Evolutionary conservation across 108 stramenopile species (phyloP).

Genomic region (Pseudonitzschia multiseries): DNA sequence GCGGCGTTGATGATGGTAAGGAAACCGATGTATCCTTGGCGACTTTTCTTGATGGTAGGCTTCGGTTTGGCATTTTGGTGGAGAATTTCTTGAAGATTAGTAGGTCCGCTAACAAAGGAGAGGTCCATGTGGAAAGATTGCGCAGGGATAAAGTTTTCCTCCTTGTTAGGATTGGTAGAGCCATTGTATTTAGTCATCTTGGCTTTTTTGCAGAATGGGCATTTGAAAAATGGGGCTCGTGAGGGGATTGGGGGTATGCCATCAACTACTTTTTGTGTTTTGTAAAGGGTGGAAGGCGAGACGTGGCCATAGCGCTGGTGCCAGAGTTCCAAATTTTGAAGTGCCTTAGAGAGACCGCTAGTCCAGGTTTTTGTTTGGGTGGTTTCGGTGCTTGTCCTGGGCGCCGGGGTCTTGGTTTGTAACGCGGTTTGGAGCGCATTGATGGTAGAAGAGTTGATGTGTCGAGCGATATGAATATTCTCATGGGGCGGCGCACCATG

Average conservation of each 20-base stretch:
- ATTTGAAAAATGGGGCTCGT: not conserved
- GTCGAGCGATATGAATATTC: no score
- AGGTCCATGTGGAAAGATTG: constrained; percentile 17
- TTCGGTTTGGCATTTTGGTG: not conserved
- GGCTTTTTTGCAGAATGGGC: not conserved
- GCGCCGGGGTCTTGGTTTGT: not conserved
- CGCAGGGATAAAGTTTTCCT: not conserved
- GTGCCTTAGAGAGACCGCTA: not conserved
- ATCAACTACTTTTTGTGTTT: not conserved
- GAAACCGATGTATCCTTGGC: constrained; percentile 8
- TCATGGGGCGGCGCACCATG: no score
- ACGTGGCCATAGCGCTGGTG: not conserved
- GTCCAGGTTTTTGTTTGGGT: not conserved
- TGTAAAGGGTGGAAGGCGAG: not conserved
- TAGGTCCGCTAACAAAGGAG: constrained; percentile 14
- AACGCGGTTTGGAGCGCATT: no score
- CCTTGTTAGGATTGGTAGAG: not conserved
- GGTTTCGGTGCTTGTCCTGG: not conserved
- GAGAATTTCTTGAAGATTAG: not conserved
- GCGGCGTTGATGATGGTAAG: constrained; percentile 6
- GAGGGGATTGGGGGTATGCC: not conserved
- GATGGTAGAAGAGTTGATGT: no score
- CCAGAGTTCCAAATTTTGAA: not conserved
- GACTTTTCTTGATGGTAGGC: not conserved
- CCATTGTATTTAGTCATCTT: not conserved